Base-by-base conservation (phyloP, 495 filamentous ascomycete genomes). In the Endocarpon pusillum region DNA sequence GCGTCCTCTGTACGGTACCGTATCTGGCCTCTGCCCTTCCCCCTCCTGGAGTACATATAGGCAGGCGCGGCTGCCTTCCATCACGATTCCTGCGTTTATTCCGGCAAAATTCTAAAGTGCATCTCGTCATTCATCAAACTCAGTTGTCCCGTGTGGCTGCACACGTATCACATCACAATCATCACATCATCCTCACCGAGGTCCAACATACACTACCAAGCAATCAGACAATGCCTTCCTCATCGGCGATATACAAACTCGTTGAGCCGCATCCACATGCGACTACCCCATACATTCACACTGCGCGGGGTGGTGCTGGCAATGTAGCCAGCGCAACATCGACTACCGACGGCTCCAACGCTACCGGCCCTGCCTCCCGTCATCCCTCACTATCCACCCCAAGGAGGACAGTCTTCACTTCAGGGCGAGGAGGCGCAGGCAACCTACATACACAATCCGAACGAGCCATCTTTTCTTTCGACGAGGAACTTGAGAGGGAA, bases 371-470 rank as follows among this genome's bases (percentile, higher is more conserved):
- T 4, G 62, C 71, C 25, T 69, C 69, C 5, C 44, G 55, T 42
- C 55, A 55, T 18, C 51, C 59, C 32, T 47, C 58, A 48, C 47
- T 62, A 50, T 55, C 61, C 39, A 56, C 45, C 34, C 20, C 37
- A 3, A 59, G 53, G 1, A 34, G 45, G 28, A 60, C 62, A 46
- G n/a, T n/a, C n/a, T 91, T 78, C 71, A 69, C 67, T 46, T 73
- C 75, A 11, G 87, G 89, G 43, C 78, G 87, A 21, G 89, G 89
- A 32, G 89, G 89, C 21, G 83, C 78, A 29, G 89, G 89, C 42
- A 97, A 94, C 58, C 67, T 84, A 39, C 78, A 81, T 61, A 44
- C 44, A 21, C 64, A 70, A 48, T 51, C 46, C 24, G 72, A 78
- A 44, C 73, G 78, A 28, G 68, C 80, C 41, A 72, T 82, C 45